Base-by-base conservation (phyloP, 331 rosid genomes). In the Prunus yedoensis region DNA sequence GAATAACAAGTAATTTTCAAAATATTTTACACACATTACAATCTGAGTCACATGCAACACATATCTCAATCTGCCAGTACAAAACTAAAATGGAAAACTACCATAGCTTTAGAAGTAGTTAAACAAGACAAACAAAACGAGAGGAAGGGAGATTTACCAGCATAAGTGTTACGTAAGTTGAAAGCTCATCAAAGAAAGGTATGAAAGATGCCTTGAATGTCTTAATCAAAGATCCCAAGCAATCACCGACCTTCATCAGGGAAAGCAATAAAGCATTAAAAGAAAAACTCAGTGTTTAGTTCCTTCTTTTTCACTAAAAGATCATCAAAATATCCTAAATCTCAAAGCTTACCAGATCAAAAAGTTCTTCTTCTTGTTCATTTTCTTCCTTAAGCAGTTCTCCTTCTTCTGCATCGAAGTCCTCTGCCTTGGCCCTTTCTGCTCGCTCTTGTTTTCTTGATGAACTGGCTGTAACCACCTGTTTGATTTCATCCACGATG, bases 311-410 rank as follows among this genome's bases (percentile, higher is more conserved):
- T 47, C 58, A 17, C 17, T 18, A 16, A 6, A 4, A 18, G 21
- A 53, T 53, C 20, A 17, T 58, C 20, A 49, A 75, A 50, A 54
- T 64, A 77, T 60, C 23, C 59, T 20, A 46, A n/a, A 21, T 51
- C 25, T 18, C n/a, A 47, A 58, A 78, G 13, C 32, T 58, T 8
- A 89, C 94, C 78, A 83, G 87, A 80, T 89, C 89, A 84, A 89
- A 89, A 78, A 87, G 87, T 77, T 87, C 94, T 81, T 89, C 94
- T 76, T 89, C 94, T 83, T 83, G 93, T 64, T 89, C 94, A 69
- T 89, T 85, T 87, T 89, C 94, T 79, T 89, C 91, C 80, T 76
- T 87, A 65, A 89, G 88, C 32, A 89, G 68, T 76, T 89, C 94
- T 57, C 80, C 82, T 78, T 89, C 94, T 52, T 89, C 94, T 17